Base-by-base conservation (phyloP, 768 basidiomycete genomes). In the Pleurotus platypus region DNA sequence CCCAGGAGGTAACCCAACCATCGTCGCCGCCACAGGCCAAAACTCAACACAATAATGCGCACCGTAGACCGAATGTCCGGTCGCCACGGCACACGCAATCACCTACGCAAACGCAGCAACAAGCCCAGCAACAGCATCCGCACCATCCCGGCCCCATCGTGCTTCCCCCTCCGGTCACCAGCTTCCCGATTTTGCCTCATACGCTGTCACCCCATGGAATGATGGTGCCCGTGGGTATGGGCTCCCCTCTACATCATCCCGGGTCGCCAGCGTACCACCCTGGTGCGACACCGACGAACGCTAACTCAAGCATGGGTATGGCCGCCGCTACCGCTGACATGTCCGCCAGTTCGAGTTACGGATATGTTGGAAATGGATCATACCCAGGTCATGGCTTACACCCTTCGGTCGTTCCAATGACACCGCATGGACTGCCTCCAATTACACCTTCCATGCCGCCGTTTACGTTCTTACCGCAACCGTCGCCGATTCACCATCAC, bases 381-480 rank as follows among this genome's bases (percentile, higher is more conserved):
- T 54, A 40, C 22, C 37, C 37, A 9, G 16, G n/a, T 4, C 51
- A 54, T 42, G 51, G 51, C 16, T 42, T 54, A 24, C 51, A 54
- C 66, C 50, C 73, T 74, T 50, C 65, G 81, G 49, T 72, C 51
- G 62, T 71, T 16, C 69, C 75, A 30, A 76, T 86, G 60, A 91
- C 89, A 8, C 87, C 88, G n/a, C 83, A 86, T 60, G 89, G 90
- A 0, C 73, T 94, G n/a, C 90, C 91, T 12, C 89, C 92, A 1
- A 93, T 97, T 65, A 97, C 95, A n/a, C 94, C 95, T 0, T 90
- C 89, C 59, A 98, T 98, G 95, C 96, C 96, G 1, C 86, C 92
- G 4, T 98, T 97, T 72, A 87, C 85, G 11, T 95, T 97, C 70
- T 77, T 88, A 38, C 78, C 83, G 15, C 83, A 82, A 30, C 59